Conservation (phyloP, 345 rosid genomes). For the Syzygium jambos region DNA sequence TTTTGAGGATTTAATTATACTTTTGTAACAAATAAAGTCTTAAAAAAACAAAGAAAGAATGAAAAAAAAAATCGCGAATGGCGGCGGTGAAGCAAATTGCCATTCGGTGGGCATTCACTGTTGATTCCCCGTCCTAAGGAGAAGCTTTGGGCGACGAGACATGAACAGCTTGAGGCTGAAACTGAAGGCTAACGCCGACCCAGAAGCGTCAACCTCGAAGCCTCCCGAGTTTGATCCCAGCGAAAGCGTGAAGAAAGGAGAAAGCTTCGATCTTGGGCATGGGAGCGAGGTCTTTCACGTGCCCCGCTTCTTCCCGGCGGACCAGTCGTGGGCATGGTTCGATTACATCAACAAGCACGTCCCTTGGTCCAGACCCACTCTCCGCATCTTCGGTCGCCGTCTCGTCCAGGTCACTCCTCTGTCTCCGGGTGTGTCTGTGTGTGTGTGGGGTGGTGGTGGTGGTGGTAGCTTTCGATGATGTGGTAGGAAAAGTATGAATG, state of each 20-base stretch:
- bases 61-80: not conserved
- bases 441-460: not conserved
- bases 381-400: slow-evolving; percentile 62
- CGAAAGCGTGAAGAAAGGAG: slow-evolving; percentile 4
- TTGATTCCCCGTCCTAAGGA: not conserved
- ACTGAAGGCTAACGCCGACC: not conserved
- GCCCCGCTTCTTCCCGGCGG: slow-evolving; percentile 40
- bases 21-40: not conserved
- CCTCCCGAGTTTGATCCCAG: not conserved
- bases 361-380: slow-evolving; percentile 83
- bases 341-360: slow-evolving; percentile 60
- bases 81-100: not conserved
- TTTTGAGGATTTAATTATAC: no score
- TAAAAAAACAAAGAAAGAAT: not conserved
- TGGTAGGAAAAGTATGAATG: not conserved
- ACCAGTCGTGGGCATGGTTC: slow-evolving; percentile 57
- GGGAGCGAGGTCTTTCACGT: slow-evolving; percentile 58
- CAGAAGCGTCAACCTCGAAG: not conserved
- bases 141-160: not conserved
- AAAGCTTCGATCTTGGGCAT: slow-evolving; percentile 46
- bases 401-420: slow-evolving; percentile 48
- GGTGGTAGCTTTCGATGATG: not conserved
- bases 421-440: not conserved
- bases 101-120: not conserved
- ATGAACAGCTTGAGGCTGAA: not conserved